Evolutionary conservation across 202 grass and related monocot genomes (phyloP), one percentile per base, ranked within the genome.

Genomic region (Digitaria exilis): DNA sequence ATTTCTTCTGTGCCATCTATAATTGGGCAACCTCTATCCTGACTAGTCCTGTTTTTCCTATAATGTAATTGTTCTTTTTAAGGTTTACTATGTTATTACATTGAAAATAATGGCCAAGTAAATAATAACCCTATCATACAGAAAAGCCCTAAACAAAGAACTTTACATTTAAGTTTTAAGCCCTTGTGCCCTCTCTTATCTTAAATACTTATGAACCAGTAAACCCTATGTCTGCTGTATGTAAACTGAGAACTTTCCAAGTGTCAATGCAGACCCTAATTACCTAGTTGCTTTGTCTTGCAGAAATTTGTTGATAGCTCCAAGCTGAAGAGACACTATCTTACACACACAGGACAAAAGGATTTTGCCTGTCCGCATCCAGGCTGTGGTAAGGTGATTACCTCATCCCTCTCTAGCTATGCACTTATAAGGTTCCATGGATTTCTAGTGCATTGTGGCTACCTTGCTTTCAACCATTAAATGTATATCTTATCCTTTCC

Each of bases 271-370:
- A 30, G 6, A 48, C 28, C 34, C 22, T 64, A 30, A 19, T 66
- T 65, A 49, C 39, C 0, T 42, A 1, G 29, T 63, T 71, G 1
- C n/a, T 85, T 54, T 85, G 0, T 68, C 55, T 48, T 84, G 81
- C 90, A 98, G 95, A 98, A 95, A 93, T 98, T 98, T 85, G 80
- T 77, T 58, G 95, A 98, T 65, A 95, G 92, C 85, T 98, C 95
- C 62, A 95, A 98, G 90, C 85, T 98, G 81, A 98, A 98, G 87
- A 91, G 95, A 41, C 95, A 98, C 83, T 43, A 86, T 76, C 92
- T 98, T 86, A 91, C 84, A 35, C 95, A 98, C 78, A 98, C 95
- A 69, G 95, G 92, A 85, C 88, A 95, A 82, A 92, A 88, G 50
- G 92, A 95, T 93, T 98, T 93, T 50, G 52, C 90, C 32, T 95